These are phyloP conservation scores for Fraxinus xanthoxyloides DNA, from an alignment of 305 asterid genomes.

Conservation along the genomic window DNA sequence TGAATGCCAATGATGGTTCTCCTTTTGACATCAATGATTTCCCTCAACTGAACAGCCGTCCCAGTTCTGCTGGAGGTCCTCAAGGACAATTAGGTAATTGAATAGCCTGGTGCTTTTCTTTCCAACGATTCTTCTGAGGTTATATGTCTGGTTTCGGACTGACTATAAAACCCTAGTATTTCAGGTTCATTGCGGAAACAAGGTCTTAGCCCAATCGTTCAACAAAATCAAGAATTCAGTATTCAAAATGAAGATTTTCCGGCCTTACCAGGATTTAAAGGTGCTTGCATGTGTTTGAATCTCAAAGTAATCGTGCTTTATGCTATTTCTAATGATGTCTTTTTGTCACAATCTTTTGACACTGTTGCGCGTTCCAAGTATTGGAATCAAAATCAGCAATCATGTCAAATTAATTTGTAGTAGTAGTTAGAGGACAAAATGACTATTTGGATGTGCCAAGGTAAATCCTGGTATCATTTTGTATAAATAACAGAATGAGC, in stretches of 20 bases:
- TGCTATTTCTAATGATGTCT: constrained; percentile 8
- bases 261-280: constrained; percentile 96
- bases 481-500: not conserved
- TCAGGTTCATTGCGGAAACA: constrained; percentile 95
- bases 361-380: not conserved
- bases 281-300: constrained; percentile 37
- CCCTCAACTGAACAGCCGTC: constrained; percentile 91
- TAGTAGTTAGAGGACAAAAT: not conserved
- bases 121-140: constrained; percentile 14
- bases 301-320: not conserved
- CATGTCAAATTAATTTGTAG: not conserved
- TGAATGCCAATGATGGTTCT: constrained; percentile 79
- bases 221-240: constrained; percentile 99
- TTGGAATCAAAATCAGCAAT: constrained; percentile 4
- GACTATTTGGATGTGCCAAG: constrained; percentile 4
- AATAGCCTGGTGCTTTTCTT: constrained; percentile 19
- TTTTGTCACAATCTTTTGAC: not conserved
- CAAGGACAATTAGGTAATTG: constrained; percentile 87
- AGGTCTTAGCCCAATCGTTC: constrained; percentile 81
- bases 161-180: constrained; percentile 24
- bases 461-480: not conserved
- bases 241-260: constrained; percentile 99
- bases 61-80: constrained; percentile 97
- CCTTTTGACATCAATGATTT: constrained; percentile 97
- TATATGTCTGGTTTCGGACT: constrained; percentile 23